These are phyloP conservation scores for Aphanomyces invadans DNA, from an alignment of 352 stramenopile genomes.

Conservation along the genomic window DNA sequence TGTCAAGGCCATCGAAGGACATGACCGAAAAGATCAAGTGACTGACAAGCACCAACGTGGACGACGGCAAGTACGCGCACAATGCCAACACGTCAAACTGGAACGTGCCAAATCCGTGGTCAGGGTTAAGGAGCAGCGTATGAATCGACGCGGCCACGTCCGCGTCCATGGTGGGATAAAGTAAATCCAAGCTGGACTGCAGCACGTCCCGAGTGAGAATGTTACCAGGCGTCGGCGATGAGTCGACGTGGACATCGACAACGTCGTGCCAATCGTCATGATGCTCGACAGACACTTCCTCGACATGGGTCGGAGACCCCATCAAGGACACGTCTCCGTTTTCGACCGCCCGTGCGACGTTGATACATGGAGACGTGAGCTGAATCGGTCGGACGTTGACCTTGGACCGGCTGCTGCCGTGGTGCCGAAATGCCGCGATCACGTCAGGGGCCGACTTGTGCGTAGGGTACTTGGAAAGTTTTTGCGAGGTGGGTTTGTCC, in stretches of 20 bases:
- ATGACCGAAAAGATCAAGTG: slow-evolving; percentile 68
- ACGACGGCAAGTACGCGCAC: slow-evolving; percentile 48
- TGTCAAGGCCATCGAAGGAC: slow-evolving; percentile 44
- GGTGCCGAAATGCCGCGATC: slow-evolving; percentile 15
- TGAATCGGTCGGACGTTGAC: background rate
- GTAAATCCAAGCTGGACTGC: slow-evolving; percentile 27
- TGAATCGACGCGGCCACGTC: slow-evolving; percentile 34
- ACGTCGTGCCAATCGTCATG: slow-evolving; percentile 20
- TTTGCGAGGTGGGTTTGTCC: background rate
- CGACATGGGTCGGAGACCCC: background rate
- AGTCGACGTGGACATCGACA: slow-evolving; percentile 28
- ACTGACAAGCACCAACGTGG: slow-evolving; percentile 57
- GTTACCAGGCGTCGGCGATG: slow-evolving; percentile 29
- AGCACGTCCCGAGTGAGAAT: slow-evolving; percentile 34
- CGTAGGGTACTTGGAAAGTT: slow-evolving; percentile 13
- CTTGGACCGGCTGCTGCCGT: background rate
- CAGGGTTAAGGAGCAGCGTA: slow-evolving; percentile 38
- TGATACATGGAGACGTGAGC: background rate
- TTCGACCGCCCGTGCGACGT: background rate
- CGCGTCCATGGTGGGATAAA: slow-evolving; percentile 34
- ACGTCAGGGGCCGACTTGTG: slow-evolving; percentile 23
- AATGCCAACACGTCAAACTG: slow-evolving; percentile 63
- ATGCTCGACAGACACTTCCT: background rate
- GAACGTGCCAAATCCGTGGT: slow-evolving; percentile 60
- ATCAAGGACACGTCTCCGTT: background rate